These are phyloP conservation scores for Sporobolomyces roseus DNA, from an alignment of 768 basidiomycete genomes.

Conservation along the genomic window DNA sequence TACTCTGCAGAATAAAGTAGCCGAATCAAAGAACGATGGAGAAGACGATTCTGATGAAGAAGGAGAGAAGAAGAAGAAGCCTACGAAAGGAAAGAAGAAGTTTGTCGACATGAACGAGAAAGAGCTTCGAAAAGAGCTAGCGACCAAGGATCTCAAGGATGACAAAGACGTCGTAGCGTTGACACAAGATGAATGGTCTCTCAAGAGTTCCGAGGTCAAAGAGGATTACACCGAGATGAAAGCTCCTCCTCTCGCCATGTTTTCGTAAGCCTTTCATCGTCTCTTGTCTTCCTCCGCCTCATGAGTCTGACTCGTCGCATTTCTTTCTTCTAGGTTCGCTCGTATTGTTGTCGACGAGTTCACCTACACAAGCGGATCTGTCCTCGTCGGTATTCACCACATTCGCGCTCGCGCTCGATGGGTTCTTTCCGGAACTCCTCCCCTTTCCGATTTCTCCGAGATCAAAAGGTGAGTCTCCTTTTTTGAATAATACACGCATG, in stretches of 20 bases:
- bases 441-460: constrained; percentile 81
- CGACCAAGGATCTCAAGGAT: neutral
- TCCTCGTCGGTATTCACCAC: constrained; percentile 70
- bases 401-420: constrained; percentile 75
- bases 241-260: constrained; percentile 82
- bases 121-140: neutral
- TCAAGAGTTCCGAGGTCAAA: constrained; percentile 60
- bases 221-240: constrained; percentile 74
- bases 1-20: constrained; percentile 49
- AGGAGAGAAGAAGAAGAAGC: too few relatives aligned
- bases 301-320: neutral
- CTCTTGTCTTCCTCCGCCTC: neutral
- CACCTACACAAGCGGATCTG: constrained; percentile 79
- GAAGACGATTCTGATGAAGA: constrained; percentile 44
- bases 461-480: constrained; percentile 60
- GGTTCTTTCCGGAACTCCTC: constrained; percentile 96
- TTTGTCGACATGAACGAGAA: constrained; percentile 44
- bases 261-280: constrained; percentile 52
- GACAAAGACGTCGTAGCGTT: constrained; percentile 39
- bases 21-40: constrained; percentile 44
- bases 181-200: constrained; percentile 57
- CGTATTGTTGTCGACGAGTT: constrained; percentile 91
- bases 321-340: constrained; percentile 57
- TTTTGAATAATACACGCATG: too few relatives aligned
- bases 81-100: constrained; percentile 56